Evolutionary conservation across 2,329 filamentous ascomycete species (phyloP).

Genomic region (Seiridium cupressi): DNA sequence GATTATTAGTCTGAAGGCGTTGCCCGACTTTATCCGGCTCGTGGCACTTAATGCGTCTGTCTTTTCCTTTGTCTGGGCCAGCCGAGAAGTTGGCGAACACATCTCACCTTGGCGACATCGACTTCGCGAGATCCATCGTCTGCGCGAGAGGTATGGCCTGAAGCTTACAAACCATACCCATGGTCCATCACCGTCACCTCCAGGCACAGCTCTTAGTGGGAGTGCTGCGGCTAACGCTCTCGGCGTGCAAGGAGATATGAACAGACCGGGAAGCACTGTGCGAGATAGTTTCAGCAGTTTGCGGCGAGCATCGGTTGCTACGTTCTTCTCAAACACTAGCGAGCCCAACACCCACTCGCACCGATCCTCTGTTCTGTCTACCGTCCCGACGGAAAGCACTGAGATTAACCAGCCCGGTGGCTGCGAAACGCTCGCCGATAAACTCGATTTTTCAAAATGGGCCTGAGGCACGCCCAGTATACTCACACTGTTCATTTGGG

Average conservation of each 20-base stretch:
- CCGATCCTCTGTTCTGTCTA: constrained; percentile 56
- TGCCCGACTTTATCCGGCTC: constrained; percentile 83
- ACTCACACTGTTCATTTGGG: too few species aligned
- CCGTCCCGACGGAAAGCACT: constrained; percentile 52
- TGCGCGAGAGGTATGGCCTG: constrained; percentile 67
- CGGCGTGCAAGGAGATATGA: constrained; percentile 29
- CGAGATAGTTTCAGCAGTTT: constrained; percentile 62
- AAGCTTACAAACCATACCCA: constrained; percentile 30
- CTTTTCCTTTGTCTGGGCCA: constrained; percentile 87
- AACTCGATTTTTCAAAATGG: constrained; percentile 51
- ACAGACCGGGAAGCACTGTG: constrained; percentile 46
- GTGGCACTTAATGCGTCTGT: constrained; percentile 91
- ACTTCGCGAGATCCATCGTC: constrained; percentile 76
- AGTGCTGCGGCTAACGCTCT: constrained; percentile 28
- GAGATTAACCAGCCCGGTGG: constrained; percentile 38
- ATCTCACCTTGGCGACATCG: constrained; percentile 88
- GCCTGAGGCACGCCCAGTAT: constrained; percentile 23
- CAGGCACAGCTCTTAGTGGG: constrained; percentile 29
- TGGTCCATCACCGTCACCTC: constrained; percentile 24
- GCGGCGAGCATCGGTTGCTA: constrained; percentile 62
- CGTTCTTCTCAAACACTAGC: constrained; percentile 58
- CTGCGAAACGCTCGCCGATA: constrained; percentile 40
- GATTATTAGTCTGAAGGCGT: constrained; percentile 77
- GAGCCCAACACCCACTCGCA: constrained; percentile 53
- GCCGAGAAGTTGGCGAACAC: constrained; percentile 74